Evolutionary conservation across 768 basidiomycete genomes (phyloP), one percentile per base, ranked within the genome.

Genomic region (Lactifluus rugatus): DNA sequence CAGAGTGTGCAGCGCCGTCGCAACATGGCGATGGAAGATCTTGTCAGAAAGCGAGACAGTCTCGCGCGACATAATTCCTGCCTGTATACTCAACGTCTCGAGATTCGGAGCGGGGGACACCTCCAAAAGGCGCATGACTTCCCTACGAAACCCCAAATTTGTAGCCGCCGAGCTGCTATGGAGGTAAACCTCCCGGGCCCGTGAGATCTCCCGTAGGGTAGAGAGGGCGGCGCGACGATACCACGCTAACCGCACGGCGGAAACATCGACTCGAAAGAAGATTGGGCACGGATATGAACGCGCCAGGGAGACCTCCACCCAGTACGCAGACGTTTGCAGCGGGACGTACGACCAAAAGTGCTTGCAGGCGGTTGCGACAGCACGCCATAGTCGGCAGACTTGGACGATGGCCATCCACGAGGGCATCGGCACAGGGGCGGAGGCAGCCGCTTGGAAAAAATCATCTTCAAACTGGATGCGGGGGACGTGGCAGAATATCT

Each of bases 391-490:
- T 4, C 25, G 58, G 13, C 58, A 54, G 47, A 49, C 48, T 4
- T 59, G 52, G 1, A 39, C 9, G 31, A 59, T 49, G 23, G 47
- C 31, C 25, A 49, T 48, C 52, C 47, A 59, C 9, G 21, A 48
- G 9, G 47, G 57, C 31, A 6, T 14, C 11, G 23, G n/a, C 16
- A 54, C 11, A n/a, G n/a, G n/a, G n/a, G n/a, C n/a, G n/a, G n/a
- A n/a, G n/a, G n/a, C n/a, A n/a, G n/a, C n/a, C n/a, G n/a, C n/a
- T n/a, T n/a, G n/a, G n/a, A n/a, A n/a, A n/a, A n/a, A n/a, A n/a
- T n/a, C n/a, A n/a, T 58, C 57, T 10, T 58, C 47, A 10, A 59
- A 59, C 28, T 54, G 32, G n/a, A 54, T 42, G 25, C 52, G 52
- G 2, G 58, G 58, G n/a, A 59, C 47, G 6, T 28, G 58, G n/a